A percentile compares a stretch with the other conserved stretches of the same genome.
Evolutionary conservation across 2,329 filamentous ascomycete genomes (phyloP).

Genomic region (Eutypella sp.): DNA sequence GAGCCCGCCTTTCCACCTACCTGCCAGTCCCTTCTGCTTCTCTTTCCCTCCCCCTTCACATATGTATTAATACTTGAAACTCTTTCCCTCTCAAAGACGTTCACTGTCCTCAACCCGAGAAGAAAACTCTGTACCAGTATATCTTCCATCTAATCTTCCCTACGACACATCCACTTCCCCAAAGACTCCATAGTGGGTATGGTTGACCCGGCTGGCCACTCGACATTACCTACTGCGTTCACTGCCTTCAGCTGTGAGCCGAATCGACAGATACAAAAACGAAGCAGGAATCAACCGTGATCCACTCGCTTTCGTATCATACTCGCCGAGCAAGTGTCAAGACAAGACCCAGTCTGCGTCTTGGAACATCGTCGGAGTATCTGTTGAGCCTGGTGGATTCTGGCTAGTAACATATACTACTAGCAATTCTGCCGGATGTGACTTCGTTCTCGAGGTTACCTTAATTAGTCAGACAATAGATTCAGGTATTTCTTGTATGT

Average conservation of each 20-base stretch:
- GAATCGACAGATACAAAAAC: background rate
- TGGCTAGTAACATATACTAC: background rate
- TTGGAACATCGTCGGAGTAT: background rate
- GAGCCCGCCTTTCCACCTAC: slow-evolving; percentile 3
- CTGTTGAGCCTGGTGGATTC: background rate
- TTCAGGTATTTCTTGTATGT: no score
- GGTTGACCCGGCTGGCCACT: background rate
- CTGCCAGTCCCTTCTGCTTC: slow-evolving; percentile 7
- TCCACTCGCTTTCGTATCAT: no score
- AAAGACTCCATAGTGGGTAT: background rate
- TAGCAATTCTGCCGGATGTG: background rate
- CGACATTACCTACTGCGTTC: background rate
- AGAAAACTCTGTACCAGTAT: no score
- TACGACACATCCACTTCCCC: no score
- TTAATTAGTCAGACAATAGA: background rate
- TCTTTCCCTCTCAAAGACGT: background rate
- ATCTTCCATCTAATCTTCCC: background rate
- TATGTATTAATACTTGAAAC: background rate
- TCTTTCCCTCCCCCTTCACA: background rate
- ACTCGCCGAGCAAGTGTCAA: background rate
- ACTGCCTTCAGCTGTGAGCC: background rate
- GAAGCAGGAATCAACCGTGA: background rate
- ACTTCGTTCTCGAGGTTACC: background rate
- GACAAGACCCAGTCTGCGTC: no score
- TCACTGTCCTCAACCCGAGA: background rate